Evolutionary conservation across 768 basidiomycete genomes (phyloP), one percentile per base, ranked within the genome.

Genomic region (Xerocomellus intermedius): DNA sequence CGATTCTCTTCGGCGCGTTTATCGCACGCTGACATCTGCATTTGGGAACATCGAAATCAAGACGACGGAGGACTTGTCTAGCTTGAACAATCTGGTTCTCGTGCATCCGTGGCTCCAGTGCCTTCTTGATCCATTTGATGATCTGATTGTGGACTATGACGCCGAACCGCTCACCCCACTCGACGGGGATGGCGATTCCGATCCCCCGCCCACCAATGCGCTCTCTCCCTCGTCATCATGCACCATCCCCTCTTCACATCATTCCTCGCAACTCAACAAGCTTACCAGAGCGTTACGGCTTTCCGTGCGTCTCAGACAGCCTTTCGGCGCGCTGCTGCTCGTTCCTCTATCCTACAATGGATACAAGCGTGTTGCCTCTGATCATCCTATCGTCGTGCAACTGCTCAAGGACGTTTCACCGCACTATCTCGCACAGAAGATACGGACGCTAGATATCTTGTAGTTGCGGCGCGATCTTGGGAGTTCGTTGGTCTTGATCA

Each of bases 321-420:
- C 45, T 12, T 48, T 48, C 7, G 65, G 66, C 64, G 61, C 42
- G 1, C 12, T 28, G 9, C 14, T 45, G 2, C 42, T 50, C 16
- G 48, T 22, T 50, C 49, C 12, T n/a, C 32, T 32, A 8, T 43
- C 32, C 12, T 26, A 24, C 32, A 24, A 33, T 14, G 32, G 30
- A 21, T 39, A 38, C n/a, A 30, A 45, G 28, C 44, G n/a, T 32
- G 44, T 45, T 19, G 22, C 28, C 17, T 24, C 33, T 6, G 30
- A 36, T 36, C 21, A 24, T 12, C 35, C 22, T 12, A 36, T 48
- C 33, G 47, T 48, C 19, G 22, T 48, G 2, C 47, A 36, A 12
- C 22, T 48, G 3, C 16, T 16, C 24, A 16, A 46, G 13, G 14
- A 16, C 8, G 36, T 49, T 14, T 19, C 26, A 3, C 48, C 26